Conservation (phyloP, 78 protist genomes). For the Dictyostelium capitatum region DNA sequence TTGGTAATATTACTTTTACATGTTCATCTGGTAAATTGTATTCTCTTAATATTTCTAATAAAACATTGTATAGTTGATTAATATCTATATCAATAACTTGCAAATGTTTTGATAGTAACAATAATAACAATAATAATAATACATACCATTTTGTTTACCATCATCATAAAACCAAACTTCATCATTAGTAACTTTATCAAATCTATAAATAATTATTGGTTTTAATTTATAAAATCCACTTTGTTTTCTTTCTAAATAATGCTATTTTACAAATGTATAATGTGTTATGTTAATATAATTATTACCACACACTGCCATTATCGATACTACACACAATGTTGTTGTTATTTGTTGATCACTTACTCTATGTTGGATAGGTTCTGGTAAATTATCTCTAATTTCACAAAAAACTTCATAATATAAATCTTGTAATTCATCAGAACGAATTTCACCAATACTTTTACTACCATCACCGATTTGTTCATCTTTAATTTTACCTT, state of each 20-base stretch:
- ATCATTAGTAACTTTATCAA: neutral
- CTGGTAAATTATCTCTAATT: neutral
- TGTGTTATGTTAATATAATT: too few relatives aligned
- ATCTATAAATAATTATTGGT: neutral
- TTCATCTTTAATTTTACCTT: neutral
- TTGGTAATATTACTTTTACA: too few relatives aligned
- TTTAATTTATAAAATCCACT: neutral
- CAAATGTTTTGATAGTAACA: too few relatives aligned
- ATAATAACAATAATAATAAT: neutral
- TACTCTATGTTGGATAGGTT: slow-evolving; percentile 10
- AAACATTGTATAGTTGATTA: too few relatives aligned
- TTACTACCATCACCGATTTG: neutral
- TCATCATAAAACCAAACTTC: slow-evolving; percentile 4
- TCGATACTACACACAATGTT: too few relatives aligned
- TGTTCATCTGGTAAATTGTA: too few relatives aligned
- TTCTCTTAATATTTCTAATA: too few relatives aligned
- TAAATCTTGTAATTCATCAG: neutral
- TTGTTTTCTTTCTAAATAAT: neutral
- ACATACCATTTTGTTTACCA: neutral
- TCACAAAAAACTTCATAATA: neutral
- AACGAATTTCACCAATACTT: neutral
- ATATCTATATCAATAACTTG: too few relatives aligned
- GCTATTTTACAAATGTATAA: neutral
- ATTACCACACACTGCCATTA: too few relatives aligned
- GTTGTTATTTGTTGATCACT: neutral